phyloP scores from a whole-genome alignment of 257 asterid species.

The Verbascum thapsus region DNA sequence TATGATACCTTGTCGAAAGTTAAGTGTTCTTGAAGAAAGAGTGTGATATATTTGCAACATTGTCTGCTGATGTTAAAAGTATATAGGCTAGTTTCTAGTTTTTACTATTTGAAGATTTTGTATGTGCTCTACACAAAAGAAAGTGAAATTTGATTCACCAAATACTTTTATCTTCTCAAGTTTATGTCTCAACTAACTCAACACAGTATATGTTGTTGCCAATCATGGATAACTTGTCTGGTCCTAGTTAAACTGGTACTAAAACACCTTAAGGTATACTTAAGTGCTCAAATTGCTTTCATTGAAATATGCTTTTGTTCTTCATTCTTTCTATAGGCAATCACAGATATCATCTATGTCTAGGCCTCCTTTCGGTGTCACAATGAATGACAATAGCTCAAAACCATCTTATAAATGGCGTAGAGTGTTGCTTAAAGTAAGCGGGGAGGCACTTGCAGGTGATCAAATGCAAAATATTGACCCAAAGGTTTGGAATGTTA shows the following conservation, averaged over 20 bases:
- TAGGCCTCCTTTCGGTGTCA: slow-evolving; percentile 54
- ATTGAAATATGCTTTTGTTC: not conserved
- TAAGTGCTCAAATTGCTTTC: not conserved
- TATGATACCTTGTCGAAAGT: too few species aligned
- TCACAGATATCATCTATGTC: slow-evolving; percentile 52
- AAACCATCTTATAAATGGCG: slow-evolving; percentile 75
- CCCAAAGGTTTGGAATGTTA: slow-evolving; percentile 72
- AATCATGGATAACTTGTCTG: not conserved
- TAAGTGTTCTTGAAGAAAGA: too few species aligned
- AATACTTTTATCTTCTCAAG: not conserved
- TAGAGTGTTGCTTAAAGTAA: slow-evolving; percentile 95
- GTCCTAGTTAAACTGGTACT: not conserved
- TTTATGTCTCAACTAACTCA: not conserved
- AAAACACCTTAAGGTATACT: not conserved
- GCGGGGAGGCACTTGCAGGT: slow-evolving; percentile 99
- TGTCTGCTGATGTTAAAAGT: not conserved
- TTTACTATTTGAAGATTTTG: not conserved
- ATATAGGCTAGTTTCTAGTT: not conserved
- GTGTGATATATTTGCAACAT: too few species aligned
- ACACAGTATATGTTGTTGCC: not conserved
- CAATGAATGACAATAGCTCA: slow-evolving; percentile 49
- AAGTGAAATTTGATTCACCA: not conserved
- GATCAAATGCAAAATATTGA: slow-evolving; percentile 87
- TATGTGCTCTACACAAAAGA: slow-evolving; percentile 11
- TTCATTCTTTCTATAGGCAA: slow-evolving; percentile 40